These are phyloP conservation scores for Euphorbia lathyris DNA, from an alignment of 345 rosid species.

Conservation along the genomic window DNA sequence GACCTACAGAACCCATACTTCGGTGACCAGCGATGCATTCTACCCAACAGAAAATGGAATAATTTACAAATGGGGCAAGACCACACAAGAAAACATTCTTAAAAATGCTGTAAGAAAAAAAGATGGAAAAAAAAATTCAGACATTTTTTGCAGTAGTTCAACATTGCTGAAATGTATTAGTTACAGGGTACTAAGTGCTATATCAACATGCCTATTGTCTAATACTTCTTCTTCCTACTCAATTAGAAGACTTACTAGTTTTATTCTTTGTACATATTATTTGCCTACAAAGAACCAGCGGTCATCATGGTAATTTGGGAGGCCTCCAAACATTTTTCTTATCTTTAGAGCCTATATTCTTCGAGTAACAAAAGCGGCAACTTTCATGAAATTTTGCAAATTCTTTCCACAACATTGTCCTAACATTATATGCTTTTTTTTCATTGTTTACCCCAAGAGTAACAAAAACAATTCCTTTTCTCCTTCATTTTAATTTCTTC, in stretches of 20 bases:
- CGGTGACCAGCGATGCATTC: too few relatives aligned
- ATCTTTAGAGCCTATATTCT: background rate
- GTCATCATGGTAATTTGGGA: background rate
- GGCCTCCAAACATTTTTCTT: background rate
- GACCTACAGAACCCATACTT: too few relatives aligned
- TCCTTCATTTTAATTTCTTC: background rate
- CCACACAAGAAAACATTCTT: too few relatives aligned
- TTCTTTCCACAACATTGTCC: background rate
- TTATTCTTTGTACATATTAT: too few relatives aligned
- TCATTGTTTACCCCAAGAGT: background rate
- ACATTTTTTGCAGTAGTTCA: too few relatives aligned
- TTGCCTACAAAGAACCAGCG: background rate
- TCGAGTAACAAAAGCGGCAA: background rate
- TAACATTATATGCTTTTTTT: background rate
- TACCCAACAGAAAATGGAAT: too few relatives aligned
- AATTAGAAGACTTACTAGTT: too few relatives aligned
- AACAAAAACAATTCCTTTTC: background rate
- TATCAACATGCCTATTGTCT: background rate
- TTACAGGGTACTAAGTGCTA: background rate
- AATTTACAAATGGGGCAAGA: too few relatives aligned
- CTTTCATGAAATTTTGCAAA: background rate
- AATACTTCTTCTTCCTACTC: background rate
- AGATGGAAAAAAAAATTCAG: too few relatives aligned
- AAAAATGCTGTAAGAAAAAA: too few relatives aligned
- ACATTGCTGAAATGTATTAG: background rate